Conservation (phyloP, 2,329 filamentous ascomycete species). For the Pseudogymnoascus verrucosus region DNA sequence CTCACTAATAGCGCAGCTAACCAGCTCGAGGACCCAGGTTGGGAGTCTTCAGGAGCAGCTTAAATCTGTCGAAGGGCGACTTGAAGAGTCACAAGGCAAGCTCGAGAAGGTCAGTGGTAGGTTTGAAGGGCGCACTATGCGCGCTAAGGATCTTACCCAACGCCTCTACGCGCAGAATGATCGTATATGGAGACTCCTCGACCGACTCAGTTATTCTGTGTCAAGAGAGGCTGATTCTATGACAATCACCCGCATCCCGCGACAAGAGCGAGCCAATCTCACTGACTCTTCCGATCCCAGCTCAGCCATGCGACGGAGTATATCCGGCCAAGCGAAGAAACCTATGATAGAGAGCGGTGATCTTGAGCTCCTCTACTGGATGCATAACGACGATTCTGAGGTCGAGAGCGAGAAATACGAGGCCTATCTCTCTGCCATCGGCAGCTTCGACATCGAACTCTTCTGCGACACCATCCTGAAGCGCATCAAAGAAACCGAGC, state of each 20-base stretch:
- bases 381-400: slow-evolving; percentile 57
- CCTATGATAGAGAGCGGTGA: slow-evolving; percentile 55
- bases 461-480: slow-evolving; percentile 83
- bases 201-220: slow-evolving; percentile 78
- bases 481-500: slow-evolving; percentile 86
- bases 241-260: slow-evolving; percentile 63
- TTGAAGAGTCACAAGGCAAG: slow-evolving; percentile 45
- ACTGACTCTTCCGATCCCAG: slow-evolving; percentile 50
- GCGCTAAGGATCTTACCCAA: slow-evolving; percentile 76
- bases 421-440: slow-evolving; percentile 64
- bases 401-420: slow-evolving; percentile 67
- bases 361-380: slow-evolving; percentile 73
- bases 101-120: slow-evolving; percentile 45
- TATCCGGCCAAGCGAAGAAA: slow-evolving; percentile 45
- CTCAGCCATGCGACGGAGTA: slow-evolving; percentile 41
- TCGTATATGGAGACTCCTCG: slow-evolving; percentile 71
- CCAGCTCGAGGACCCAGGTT: slow-evolving; percentile 66
- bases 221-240: slow-evolving; percentile 65
- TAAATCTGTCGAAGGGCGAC: slow-evolving; percentile 57
- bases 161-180: slow-evolving; percentile 78
- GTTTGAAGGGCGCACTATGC: slow-evolving; percentile 61
- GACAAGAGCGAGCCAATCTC: slow-evolving; percentile 51
- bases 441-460: slow-evolving; percentile 72
- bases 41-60: slow-evolving; percentile 71
- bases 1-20: slow-evolving; percentile 60